Conservation (phyloP, 2,329 filamentous ascomycete species). For the Cladorrhinum sp. region DNA sequence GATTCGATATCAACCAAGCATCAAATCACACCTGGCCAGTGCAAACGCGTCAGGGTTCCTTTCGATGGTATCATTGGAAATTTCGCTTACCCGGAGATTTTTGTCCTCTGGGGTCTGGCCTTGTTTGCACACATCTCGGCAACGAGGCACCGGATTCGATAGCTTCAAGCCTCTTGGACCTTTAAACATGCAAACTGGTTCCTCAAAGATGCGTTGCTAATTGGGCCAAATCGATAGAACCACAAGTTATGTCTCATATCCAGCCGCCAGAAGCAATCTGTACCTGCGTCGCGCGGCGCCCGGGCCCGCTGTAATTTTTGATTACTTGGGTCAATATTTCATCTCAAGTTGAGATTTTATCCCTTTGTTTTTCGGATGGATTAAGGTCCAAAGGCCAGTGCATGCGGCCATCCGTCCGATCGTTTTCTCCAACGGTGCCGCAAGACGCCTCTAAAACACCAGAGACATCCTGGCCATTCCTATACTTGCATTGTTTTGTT, state of each 20-base stretch:
- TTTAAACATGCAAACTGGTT: not conserved
- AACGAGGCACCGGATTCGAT: not conserved
- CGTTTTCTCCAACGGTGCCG: not conserved
- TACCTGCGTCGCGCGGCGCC: constrained; percentile 15
- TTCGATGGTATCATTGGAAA: constrained; percentile 2
- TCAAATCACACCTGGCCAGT: no score
- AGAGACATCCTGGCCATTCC: not conserved
- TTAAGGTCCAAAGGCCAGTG: not conserved
- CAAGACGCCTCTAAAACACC: not conserved
- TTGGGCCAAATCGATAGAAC: constrained; percentile 2
- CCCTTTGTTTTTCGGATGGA: not conserved
- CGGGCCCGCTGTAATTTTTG: constrained; percentile 1
- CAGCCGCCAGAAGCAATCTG: constrained; percentile 11
- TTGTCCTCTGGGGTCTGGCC: not conserved
- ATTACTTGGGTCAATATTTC: constrained; percentile 10
- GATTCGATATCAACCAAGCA: no score
- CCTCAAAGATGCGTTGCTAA: not conserved
- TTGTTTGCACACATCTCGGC: not conserved
- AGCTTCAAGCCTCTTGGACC: not conserved
- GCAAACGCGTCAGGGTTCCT: not conserved
- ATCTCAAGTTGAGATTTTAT: constrained; percentile 8
- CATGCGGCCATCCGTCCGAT: not conserved
- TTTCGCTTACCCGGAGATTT: constrained; percentile 15
- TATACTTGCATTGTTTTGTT: not conserved
- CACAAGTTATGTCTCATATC: constrained; percentile 7